Evolutionary conservation across 164 flowering plant genomes (phyloP), one percentile per base, ranked within the genome.

Genomic region (Vitis labrusca): DNA sequence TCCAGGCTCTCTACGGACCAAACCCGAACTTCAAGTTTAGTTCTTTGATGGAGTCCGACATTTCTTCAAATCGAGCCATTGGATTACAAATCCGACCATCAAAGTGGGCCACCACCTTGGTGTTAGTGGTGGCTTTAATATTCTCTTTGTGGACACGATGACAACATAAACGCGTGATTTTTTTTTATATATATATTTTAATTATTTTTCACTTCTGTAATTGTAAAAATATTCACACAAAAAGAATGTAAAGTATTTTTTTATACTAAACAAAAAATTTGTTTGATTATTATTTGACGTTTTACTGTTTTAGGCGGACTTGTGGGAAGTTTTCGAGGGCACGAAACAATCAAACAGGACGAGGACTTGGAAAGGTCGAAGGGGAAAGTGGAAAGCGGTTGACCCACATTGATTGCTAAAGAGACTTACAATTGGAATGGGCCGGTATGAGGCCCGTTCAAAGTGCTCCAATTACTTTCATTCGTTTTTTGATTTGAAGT

Each of bases 1-100:
- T 89, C 8, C 91, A 85, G 63, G 80, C 78, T 2, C 65, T 89
- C 47, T 89, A 89, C 58, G 93, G 92, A 59, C 64, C 85, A 16
- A 86, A 85, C 65, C 90, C 90, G 15, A 77, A 86, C 54, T 84
- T 83, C 74, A 73, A 71, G 69, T 59, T 73, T 19, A 72, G 80
- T 27, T 80, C 85, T 8, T 68, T 81, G 75, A 27, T 72, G 68
- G 82, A 70, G 72, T 70, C 82, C 6, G 82, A 75, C 48, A 71
- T 71, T 17, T 72, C 77, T 10, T 70, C 73, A 1, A 72, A 70
- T 48, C 16, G 50, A 2, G 72, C 60, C 1, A 2, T 55, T 47
- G 72, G 67, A 1, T 59, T 67, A 2, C n/a, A 27, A 2, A 14
- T 50, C 8, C 51, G 53, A 32, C 4, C 48, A 14, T 71, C 68